Evolutionary conservation across 805 yeast species (phyloP).

Genomic region (Soucietia sequanensis): DNA sequence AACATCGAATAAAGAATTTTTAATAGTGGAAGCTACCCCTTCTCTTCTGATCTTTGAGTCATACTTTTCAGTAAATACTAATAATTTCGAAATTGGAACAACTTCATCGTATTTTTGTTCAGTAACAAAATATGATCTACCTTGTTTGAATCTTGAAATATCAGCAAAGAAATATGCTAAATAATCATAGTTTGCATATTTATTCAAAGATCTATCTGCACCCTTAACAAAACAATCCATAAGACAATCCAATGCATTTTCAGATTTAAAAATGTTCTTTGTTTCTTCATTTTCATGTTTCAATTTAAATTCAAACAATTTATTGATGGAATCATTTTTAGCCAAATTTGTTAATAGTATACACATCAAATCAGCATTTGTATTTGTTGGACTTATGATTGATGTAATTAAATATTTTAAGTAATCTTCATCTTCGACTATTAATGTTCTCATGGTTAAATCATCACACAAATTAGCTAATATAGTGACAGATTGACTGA

Average conservation of each 20-base stretch:
- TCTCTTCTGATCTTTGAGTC: slow-evolving; percentile 80
- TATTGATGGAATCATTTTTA: slow-evolving; percentile 63
- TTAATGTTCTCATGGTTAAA: slow-evolving; percentile 54
- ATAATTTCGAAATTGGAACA: slow-evolving; percentile 75
- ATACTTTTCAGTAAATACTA: slow-evolving; percentile 79
- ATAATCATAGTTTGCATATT: slow-evolving; percentile 75
- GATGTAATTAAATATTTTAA: slow-evolving; percentile 45
- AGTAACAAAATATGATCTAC: slow-evolving; percentile 76
- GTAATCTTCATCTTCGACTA: slow-evolving; percentile 65
- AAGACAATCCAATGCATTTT: slow-evolving; percentile 67
- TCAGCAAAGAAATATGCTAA: slow-evolving; percentile 88
- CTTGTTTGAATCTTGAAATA: slow-evolving; percentile 68
- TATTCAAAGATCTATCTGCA: slow-evolving; percentile 65
- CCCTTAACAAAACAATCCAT: slow-evolving; percentile 92
- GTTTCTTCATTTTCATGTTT: slow-evolving; percentile 34
- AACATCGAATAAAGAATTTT: slow-evolving; percentile 82
- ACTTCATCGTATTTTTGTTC: slow-evolving; percentile 72
- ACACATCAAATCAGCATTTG: slow-evolving; percentile 76
- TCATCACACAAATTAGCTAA: slow-evolving; percentile 83
- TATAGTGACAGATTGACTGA: slow-evolving; percentile 71
- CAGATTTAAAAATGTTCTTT: slow-evolving; percentile 51
- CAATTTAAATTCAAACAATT: slow-evolving; percentile 42
- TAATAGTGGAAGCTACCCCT: slow-evolving; percentile 90
- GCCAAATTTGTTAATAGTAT: slow-evolving; percentile 85
- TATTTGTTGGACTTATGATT: slow-evolving; percentile 54